These are phyloP conservation scores for Linnemannia hyalina DNA, from an alignment of 192 early-diverging fungal genomes.

Conservation along the genomic window DNA sequence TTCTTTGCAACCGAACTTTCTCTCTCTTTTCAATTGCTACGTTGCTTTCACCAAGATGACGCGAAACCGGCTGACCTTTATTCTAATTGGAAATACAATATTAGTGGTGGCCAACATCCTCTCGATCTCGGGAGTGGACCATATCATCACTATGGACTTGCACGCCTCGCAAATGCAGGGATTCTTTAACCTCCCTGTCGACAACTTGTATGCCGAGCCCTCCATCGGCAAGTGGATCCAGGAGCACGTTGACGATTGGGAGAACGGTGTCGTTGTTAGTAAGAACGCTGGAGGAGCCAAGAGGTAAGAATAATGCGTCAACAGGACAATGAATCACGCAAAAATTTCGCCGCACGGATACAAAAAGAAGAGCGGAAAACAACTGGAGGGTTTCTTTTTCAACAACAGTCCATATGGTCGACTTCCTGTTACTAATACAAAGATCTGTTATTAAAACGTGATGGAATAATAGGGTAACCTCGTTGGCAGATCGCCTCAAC, in stretches of 20 bases:
- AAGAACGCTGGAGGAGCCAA: constrained; percentile 98
- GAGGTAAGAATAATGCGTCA: constrained; percentile 63
- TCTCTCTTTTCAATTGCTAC: background rate
- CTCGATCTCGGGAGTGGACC: constrained; percentile 93
- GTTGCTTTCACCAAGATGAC: background rate
- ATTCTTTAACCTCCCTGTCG: constrained; percentile 95
- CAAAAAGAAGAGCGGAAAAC: background rate
- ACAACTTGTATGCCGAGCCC: constrained; percentile 95
- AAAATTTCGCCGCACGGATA: background rate
- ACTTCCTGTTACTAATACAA: background rate
- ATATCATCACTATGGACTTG: constrained; percentile 98
- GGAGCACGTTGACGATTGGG: constrained; percentile 77
- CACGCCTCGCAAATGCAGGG: constrained; percentile 96
- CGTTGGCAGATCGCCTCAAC: constrained; percentile 93
- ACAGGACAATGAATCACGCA: background rate
- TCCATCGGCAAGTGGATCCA: constrained; percentile 89
- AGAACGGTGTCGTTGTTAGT: constrained; percentile 86
- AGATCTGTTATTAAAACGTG: background rate
- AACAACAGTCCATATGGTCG: background rate
- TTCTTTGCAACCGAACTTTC: background rate
- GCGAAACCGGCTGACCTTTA: background rate
- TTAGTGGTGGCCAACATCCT: constrained; percentile 95
- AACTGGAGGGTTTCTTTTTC: background rate
- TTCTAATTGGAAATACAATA: background rate
- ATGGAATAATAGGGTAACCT: constrained; percentile 81